Conservation (phyloP, 345 rosid genomes). For the Hibiscus syriacus region DNA sequence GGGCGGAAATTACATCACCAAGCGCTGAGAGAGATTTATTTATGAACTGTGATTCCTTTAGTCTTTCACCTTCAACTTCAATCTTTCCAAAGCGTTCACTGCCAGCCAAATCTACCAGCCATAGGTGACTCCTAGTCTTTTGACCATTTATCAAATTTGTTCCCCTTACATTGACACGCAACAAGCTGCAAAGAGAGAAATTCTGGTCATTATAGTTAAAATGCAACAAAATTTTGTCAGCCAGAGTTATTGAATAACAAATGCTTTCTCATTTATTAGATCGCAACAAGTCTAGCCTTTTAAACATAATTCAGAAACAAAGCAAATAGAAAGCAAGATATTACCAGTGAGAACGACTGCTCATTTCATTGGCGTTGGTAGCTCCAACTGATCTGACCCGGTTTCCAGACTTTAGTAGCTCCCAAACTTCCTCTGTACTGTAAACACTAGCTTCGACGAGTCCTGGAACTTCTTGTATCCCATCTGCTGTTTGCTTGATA, state of each 20-base stretch:
- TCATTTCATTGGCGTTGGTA: slow-evolving; percentile 85
- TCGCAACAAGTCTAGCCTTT: neutral
- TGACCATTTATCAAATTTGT: slow-evolving; percentile 69
- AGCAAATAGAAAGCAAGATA: neutral
- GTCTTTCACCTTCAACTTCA: slow-evolving; percentile 90
- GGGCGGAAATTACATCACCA: slow-evolving; percentile 91
- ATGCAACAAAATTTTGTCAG: neutral
- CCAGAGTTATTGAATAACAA: neutral
- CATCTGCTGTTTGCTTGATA: slow-evolving; percentile 91
- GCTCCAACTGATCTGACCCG: slow-evolving; percentile 89
- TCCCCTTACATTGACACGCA: slow-evolving; percentile 83
- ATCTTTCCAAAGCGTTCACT: slow-evolving; percentile 94
- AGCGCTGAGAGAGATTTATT: slow-evolving; percentile 94
- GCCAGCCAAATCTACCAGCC: slow-evolving; percentile 98
- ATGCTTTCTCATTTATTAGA: neutral
- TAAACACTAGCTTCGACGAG: slow-evolving; percentile 75
- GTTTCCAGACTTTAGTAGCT: slow-evolving; percentile 71
- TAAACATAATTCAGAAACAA: too few species aligned
- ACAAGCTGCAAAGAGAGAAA: slow-evolving; percentile 43
- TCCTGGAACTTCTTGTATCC: slow-evolving; percentile 95
- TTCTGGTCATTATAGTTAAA: neutral
- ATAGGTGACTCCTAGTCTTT: slow-evolving; percentile 80
- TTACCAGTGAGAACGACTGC: slow-evolving; percentile 99
- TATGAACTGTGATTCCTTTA: slow-evolving; percentile 91
- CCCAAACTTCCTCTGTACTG: slow-evolving; percentile 84